phyloP scores from a whole-genome alignment of 169 alveolate genomes.

The Plasmodium fragile region DNA sequence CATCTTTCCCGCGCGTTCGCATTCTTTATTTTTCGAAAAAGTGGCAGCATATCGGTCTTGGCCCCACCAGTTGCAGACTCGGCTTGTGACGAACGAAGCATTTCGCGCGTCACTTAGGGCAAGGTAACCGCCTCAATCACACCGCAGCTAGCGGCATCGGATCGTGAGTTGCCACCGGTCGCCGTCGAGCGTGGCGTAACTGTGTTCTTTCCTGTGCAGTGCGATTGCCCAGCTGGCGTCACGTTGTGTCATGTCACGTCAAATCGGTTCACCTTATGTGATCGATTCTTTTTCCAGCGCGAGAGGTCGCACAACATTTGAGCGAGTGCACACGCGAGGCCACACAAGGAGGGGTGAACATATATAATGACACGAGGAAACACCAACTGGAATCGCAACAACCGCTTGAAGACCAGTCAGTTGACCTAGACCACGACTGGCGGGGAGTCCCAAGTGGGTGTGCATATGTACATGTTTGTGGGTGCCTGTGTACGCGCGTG shows the following conservation, averaged over 20 bases:
- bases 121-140: background rate
- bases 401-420: background rate
- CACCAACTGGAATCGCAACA: background rate
- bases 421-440: background rate
- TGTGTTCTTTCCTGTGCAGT: background rate
- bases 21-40: background rate
- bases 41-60: constrained; percentile 4
- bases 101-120: background rate
- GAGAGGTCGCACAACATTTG: background rate
- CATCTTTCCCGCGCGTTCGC: background rate
- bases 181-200: background rate
- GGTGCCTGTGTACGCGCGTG: background rate
- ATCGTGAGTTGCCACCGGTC: background rate
- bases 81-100: background rate
- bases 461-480: background rate
- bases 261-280: background rate
- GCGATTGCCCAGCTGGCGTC: background rate
- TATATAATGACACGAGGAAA: background rate
- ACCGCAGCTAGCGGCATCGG: background rate
- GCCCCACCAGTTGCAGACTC: background rate
- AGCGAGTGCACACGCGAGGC: background rate
- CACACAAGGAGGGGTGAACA: background rate
- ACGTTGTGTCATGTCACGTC: background rate
- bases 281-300: background rate
- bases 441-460: background rate